These are phyloP conservation scores for Hanseniaspora guilliermondii DNA, from an alignment of 805 yeast genomes.

Conservation along the genomic window DNA sequence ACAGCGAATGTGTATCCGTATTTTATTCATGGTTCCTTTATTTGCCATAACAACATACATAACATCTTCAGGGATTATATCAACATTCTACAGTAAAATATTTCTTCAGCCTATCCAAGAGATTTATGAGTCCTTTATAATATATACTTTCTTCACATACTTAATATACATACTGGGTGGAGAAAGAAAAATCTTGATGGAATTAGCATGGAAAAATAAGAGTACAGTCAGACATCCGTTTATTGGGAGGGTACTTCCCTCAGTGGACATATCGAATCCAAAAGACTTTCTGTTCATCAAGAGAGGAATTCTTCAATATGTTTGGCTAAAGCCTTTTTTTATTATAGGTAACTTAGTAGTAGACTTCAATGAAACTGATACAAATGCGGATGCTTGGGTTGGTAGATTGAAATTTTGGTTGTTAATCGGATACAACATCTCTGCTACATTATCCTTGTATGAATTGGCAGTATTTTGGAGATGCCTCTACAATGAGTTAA, in stretches of 20 bases:
- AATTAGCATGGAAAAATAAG: conserved; percentile 46
- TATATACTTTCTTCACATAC: conserved; percentile 80
- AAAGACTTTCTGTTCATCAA: conserved; percentile 61
- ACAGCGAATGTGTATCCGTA: conserved; percentile 73
- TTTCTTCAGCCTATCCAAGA: conserved; percentile 66
- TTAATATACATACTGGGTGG: conserved; percentile 83
- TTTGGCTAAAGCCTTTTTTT: conserved; percentile 85
- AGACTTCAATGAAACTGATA: conserved; percentile 40
- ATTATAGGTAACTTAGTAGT: conserved; percentile 40
- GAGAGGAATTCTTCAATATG: conserved; percentile 81
- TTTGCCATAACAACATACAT: conserved; percentile 56
- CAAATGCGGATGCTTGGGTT: conserved; percentile 27
- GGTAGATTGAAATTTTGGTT: conserved; percentile 39
- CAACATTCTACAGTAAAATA: conserved; percentile 34
- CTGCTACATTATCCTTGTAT: conserved; percentile 73
- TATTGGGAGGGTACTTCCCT: conserved; percentile 37
- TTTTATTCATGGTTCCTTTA: conserved; percentile 68
- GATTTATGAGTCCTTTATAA: conserved; percentile 89
- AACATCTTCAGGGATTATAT: conserved; percentile 33
- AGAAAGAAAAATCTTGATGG: conserved; percentile 64
- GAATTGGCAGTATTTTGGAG: conserved; percentile 86
- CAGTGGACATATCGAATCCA: conserved; percentile 79
- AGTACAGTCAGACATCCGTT: conserved; percentile 56
- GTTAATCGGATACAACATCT: conserved; percentile 62
- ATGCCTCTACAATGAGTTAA: conserved; percentile 65